A percentile compares a stretch with the other conserved stretches of the same genome.
These are phyloP conservation scores for Pythium apleroticum DNA, from an alignment of 352 stramenopile species.

Conservation along the genomic window DNA sequence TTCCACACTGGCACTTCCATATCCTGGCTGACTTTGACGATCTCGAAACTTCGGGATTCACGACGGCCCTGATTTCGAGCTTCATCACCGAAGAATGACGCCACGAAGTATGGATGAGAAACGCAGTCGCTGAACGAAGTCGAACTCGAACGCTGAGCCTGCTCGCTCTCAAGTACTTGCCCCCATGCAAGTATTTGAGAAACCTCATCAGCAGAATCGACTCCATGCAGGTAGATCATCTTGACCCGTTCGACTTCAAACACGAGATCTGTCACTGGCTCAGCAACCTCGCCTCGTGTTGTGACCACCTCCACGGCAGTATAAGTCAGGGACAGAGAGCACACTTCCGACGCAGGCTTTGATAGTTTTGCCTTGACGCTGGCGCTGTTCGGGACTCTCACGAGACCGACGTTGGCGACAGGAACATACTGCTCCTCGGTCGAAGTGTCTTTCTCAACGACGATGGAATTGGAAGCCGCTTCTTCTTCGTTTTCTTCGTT, in stretches of 20 bases:
- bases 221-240: slow-evolving; percentile 35
- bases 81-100: slow-evolving; percentile 67
- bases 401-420: slow-evolving; percentile 81
- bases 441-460: slow-evolving; percentile 20
- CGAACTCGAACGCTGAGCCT: slow-evolving; percentile 16
- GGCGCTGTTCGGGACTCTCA: slow-evolving; percentile 53
- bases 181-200: slow-evolving; percentile 22
- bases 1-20: slow-evolving; percentile 67
- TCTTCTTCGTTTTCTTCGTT: slow-evolving; percentile 19
- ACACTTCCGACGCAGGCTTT: slow-evolving; percentile 58
- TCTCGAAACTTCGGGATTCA: slow-evolving; percentile 60
- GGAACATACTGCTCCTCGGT: slow-evolving; percentile 66
- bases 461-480: not conserved
- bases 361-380: slow-evolving; percentile 42
- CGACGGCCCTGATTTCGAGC: slow-evolving; percentile 42
- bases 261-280: slow-evolving; percentile 42
- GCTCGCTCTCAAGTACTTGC: slow-evolving; percentile 31
- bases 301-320: slow-evolving; percentile 42
- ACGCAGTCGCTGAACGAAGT: slow-evolving; percentile 50
- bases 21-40: slow-evolving; percentile 69
- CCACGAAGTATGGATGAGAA: slow-evolving; percentile 75
- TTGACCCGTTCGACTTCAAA: slow-evolving; percentile 74
- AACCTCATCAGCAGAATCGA: not conserved
- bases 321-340: slow-evolving; percentile 51
- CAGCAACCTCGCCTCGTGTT: slow-evolving; percentile 5